phyloP scores from a whole-genome alignment of 2,329 filamentous ascomycete genomes.

The Penicillium corylophilum region DNA sequence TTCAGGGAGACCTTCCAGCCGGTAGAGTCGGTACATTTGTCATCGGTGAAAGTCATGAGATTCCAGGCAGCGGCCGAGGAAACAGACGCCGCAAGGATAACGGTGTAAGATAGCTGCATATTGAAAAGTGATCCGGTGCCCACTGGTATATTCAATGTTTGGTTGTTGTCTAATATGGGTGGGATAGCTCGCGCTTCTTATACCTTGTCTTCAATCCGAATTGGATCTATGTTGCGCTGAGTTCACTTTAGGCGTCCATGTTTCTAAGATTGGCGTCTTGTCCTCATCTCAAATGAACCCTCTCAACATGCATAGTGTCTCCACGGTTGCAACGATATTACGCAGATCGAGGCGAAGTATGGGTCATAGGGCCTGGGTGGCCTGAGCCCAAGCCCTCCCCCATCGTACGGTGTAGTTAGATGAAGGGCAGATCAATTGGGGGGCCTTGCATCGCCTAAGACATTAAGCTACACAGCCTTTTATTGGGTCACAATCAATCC shows the following conservation, averaged over 20 bases:
- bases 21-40: constrained; percentile 1
- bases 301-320: background rate
- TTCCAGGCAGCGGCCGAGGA: constrained; percentile 6
- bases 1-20: background rate
- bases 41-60: constrained; percentile 3
- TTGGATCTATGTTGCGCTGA: background rate
- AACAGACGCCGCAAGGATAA: background rate
- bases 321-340: background rate
- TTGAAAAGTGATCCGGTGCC: background rate
- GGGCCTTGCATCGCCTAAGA: background rate
- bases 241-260: background rate
- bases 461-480: background rate
- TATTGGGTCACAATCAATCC: background rate
- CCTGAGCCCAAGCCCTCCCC: background rate
- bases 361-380: background rate
- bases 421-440: background rate
- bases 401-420: background rate
- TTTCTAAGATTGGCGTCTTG: background rate
- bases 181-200: background rate
- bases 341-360: background rate
- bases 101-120: background rate
- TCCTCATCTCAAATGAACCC: background rate
- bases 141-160: background rate
- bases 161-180: background rate
- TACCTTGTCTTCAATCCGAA: background rate